Base-by-base conservation (phyloP, 1,284 basidiomycete species). In the Phlebopus sp. region DNA sequence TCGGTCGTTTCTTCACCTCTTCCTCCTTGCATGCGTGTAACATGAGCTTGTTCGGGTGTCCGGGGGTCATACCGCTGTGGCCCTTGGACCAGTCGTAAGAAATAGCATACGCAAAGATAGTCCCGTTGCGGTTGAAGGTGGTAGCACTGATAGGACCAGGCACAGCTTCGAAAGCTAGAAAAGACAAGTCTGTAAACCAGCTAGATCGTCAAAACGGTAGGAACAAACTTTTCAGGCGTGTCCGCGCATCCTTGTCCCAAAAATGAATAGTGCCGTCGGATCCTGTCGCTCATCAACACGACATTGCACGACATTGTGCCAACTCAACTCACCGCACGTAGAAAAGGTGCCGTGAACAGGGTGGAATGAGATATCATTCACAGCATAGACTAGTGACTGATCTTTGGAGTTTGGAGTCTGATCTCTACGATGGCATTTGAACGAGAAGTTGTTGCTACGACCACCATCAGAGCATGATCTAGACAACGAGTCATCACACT, bases 361-460 rank as follows among this genome's bases (percentile, higher is more conserved):
- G 64, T 97, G 93, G 78, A 97, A 97, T 1, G 83, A 81, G 59
- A 92, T 89, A 49, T 90, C 87, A 61, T 99, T 98, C 49, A 98
- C 93, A 1, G 94, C 81, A 63, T 82, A 98, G 13, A 98, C 88
- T 41, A 93, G 73, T 0, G 87, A 83, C 56, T 90, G 83, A 52
- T 90, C 84, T 62, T 89, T 87, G 37, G 76, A 58, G 36, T 74
- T 78, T 4, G 84, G 79, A 2, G 71, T 64, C 47, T 78, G 71
- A 55, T 94, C 91, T 45, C 82, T 82, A 35, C 95, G 90, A 66
- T 97, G 95, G 62, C 95, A 97, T 62, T 94, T 96, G 80, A 98
- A 98, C 0, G 91, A 93, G 66, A 96, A 97, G 71, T 96, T 96
- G 65, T 83, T 79, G 49, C 86, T 90, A 53, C 19, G 43, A 25